Evolutionary conservation across 2,329 filamentous ascomycete genomes (phyloP), one percentile per base, ranked within the genome.

Genomic region (Exophiala sp.): DNA sequence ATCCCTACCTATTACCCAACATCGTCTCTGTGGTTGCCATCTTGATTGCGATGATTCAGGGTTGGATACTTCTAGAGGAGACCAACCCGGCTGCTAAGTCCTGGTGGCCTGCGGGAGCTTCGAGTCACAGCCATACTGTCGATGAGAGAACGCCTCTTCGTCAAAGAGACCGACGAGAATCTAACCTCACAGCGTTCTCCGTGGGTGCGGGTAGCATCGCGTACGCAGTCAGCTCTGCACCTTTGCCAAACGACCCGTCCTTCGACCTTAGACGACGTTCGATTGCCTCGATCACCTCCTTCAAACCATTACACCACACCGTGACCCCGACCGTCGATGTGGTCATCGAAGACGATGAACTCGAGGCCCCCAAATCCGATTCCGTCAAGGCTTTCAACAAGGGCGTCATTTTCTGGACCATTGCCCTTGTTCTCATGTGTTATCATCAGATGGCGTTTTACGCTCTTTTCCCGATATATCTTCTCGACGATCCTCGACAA

Each of bases 401-500:
- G 12, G 41, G 36, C 11, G 59, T 75, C 46, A 62, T 75, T 52
- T 74, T 75, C 72, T 64, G 75, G 12, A 73, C 72, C 5, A 47
- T 71, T 6, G 67, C 72, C 7, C 59, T 77, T 0, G 66, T 75
- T 10, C 64, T 77, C 38, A 65, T 75, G 36, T 70, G 72, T 1
- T 77, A 75, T 53, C 75, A 77, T 58, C 73, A 75, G 32, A 77
- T 77, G 75, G 73, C 72, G 1, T 75, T 75, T 50, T 65, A 61
- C 41, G 71, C 72, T 1, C 65, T 77, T 6, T 62, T 77, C 1
- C 75, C 75, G 1, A 72, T 73, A 4, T 72, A 75, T 52, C 67
- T 77, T 3, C 68, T 76, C 10, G 75, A 75, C 55, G 57, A 65
- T 8, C 73, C 66, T 16, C 45, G 21, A 20, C 40, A 36, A 11